phyloP scores from a whole-genome alignment of 2,329 filamentous ascomycete genomes.

The Cladophialophora bantiana region DNA sequence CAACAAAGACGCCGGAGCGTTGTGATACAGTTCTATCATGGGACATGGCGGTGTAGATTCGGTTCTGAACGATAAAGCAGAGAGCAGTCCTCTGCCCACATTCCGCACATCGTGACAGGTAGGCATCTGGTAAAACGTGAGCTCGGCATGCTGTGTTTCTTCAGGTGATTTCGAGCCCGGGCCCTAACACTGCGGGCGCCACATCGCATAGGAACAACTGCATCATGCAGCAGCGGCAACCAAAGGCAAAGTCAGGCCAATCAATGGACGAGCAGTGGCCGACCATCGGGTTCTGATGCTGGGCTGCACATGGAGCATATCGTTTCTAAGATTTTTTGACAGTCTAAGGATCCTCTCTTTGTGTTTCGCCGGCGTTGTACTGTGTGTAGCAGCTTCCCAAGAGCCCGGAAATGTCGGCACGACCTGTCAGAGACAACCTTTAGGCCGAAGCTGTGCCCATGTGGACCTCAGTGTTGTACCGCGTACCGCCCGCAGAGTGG shows the following conservation, averaged over 20 bases:
- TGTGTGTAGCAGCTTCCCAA: constrained; percentile 1
- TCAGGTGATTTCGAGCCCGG: constrained; percentile 14
- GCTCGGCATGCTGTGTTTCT: constrained; percentile 6
- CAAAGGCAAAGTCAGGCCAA: constrained; percentile 7
- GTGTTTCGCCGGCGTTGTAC: not conserved
- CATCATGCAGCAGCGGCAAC: constrained; percentile 25
- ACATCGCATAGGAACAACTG: constrained; percentile 17
- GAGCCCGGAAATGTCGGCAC: constrained; percentile 10
- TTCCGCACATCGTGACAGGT: not conserved
- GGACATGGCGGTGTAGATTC: constrained; percentile 5
- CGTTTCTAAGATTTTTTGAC: not conserved
- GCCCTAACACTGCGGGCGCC: constrained; percentile 23
- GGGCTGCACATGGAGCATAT: not conserved
- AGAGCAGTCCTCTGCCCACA: not conserved
- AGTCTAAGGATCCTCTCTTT: constrained; percentile 3
- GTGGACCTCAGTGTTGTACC: constrained; percentile 11
- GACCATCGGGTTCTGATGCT: constrained; percentile 15
- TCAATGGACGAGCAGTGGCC: not conserved
- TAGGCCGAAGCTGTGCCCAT: not conserved
- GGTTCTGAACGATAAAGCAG: not conserved
- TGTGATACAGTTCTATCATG: constrained; percentile 2
- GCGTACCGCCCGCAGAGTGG: not conserved
- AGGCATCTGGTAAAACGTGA: not conserved
- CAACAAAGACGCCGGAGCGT: constrained; percentile 6
- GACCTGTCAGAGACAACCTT: constrained; percentile 2